Conservation (phyloP, 768 basidiomycete genomes). For the Strobilomyces confusus region DNA sequence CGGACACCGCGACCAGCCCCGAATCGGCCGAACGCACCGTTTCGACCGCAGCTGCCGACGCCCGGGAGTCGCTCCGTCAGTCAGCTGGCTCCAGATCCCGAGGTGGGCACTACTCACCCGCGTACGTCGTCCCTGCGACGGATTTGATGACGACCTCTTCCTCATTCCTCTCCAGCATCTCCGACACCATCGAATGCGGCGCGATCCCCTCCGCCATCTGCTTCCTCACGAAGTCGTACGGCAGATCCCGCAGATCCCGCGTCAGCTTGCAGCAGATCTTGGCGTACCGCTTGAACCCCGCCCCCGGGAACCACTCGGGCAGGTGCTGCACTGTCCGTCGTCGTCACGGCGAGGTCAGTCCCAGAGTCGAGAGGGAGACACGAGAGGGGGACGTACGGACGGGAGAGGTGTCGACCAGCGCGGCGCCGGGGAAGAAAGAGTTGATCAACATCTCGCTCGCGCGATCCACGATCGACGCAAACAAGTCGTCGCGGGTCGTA, state of each 20-base stretch:
- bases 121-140: slow-evolving; percentile 31
- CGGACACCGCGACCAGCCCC: too few relatives aligned
- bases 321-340: slow-evolving; percentile 18
- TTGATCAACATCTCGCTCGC: slow-evolving; percentile 29
- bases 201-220: slow-evolving; percentile 17
- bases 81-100: background rate
- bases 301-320: slow-evolving; percentile 31
- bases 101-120: slow-evolving; percentile 16
- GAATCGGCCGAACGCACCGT: slow-evolving; percentile 13
- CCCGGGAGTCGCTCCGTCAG: background rate
- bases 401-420: slow-evolving; percentile 31
- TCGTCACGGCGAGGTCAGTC: too few relatives aligned
- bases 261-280: slow-evolving; percentile 15
- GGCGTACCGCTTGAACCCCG: slow-evolving; percentile 26
- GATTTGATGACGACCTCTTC: slow-evolving; percentile 28
- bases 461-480: slow-evolving; percentile 29
- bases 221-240: slow-evolving; percentile 17
- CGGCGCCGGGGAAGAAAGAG: slow-evolving; percentile 29
- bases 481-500: slow-evolving; percentile 31
- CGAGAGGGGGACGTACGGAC: slow-evolving; percentile 13
- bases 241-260: slow-evolving; percentile 15
- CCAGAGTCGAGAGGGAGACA: background rate
- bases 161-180: slow-evolving; percentile 22
- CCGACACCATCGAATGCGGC: slow-evolving; percentile 19
- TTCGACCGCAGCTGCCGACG: slow-evolving; percentile 17